Evolutionary conservation across 768 basidiomycete genomes (phyloP), one percentile per base, ranked within the genome.

Genomic region (Cantharellus anzutake): DNA sequence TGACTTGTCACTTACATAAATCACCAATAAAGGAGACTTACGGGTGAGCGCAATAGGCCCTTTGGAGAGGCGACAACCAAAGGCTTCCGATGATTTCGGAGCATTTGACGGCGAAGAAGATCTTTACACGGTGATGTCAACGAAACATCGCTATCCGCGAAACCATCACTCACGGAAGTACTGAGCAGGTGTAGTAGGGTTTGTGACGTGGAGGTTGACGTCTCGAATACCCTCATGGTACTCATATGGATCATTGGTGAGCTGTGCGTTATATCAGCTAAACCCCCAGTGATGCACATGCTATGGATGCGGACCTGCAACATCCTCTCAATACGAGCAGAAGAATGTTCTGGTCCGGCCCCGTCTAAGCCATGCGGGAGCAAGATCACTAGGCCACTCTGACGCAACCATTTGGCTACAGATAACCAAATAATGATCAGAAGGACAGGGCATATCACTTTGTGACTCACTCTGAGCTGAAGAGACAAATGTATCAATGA

Each of bases 281-380:
- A 44, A 48, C 14, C 16, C 16, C 14, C 29, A 58, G 52, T 42
- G 34, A 41, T 52, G 29, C 44, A 48, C 11, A 11, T 11, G 20
- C 14, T 41, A n/a, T 50, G 38, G 48, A 37, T 59, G 2, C 0
- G 59, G 59, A 85, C 87, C 76, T 91, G 91, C n/a, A 94, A 73
- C 81, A 90, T 86, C 42, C 91, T 76, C 67, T 96, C 91, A 48
- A 94, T 74, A 14, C 91, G 80, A 56, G 81, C 84, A 0, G 87
- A 90, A 0, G 90, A 94, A 67, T 96, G 91, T 68, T 96, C 91
- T 0, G 91, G 91, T 2, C 92, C 91, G 14, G 91, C 90, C 38
- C 91, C 91, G 64, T 96, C 90, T 14, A 89, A 74, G 14, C 92
- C 91, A 62, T 96, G 91, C 35, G 91, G 91, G 0, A 96, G 75